Evolutionary conservation across 2,329 filamentous ascomycete species (phyloP).

Genomic region (Pseudohalonectria lignicola): DNA sequence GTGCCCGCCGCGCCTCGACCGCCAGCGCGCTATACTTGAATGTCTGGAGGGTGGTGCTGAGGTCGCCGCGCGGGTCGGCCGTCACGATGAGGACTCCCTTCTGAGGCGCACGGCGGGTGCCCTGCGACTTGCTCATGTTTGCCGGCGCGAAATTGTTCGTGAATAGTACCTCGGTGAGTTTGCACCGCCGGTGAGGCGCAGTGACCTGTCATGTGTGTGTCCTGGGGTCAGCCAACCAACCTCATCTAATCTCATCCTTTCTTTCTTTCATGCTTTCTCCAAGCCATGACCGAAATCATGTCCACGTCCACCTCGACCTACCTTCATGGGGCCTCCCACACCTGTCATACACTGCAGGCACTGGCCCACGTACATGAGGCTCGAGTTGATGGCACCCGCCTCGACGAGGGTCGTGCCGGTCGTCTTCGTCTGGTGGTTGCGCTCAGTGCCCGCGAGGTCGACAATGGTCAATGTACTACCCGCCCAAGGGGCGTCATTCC

Average conservation of each 20-base stretch:
- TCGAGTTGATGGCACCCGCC: conserved; percentile 97
- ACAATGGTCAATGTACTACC: conserved; percentile 78
- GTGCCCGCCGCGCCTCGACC: conserved; percentile 79
- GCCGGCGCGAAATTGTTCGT: conserved; percentile 75
- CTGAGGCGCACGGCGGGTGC: conserved; percentile 56
- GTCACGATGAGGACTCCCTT: conserved; percentile 94
- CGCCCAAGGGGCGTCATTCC: conserved; percentile 51
- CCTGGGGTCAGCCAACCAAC: no score
- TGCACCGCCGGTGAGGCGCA: conserved; percentile 77
- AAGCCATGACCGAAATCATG: no score
- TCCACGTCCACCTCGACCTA: conserved; percentile 29
- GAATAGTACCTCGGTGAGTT: conserved; percentile 74
- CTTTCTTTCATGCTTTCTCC: no score
- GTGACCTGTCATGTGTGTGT: conserved; percentile 39
- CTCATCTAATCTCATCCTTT: no score
- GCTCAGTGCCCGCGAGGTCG: conserved; percentile 86
- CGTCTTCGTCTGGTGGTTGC: conserved; percentile 87
- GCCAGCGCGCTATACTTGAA: conserved; percentile 88
- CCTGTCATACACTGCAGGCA: conserved; percentile 94
- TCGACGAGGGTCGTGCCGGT: conserved; percentile 86
- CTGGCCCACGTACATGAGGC: conserved; percentile 94
- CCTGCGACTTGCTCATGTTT: conserved; percentile 28
- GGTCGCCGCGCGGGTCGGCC: conserved; percentile 84
- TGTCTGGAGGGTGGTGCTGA: conserved; percentile 94
- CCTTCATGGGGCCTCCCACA: conserved; percentile 61